Evolutionary conservation across 2,329 filamentous ascomycete genomes (phyloP).

Genomic region (Epicoccum nigrum): DNA sequence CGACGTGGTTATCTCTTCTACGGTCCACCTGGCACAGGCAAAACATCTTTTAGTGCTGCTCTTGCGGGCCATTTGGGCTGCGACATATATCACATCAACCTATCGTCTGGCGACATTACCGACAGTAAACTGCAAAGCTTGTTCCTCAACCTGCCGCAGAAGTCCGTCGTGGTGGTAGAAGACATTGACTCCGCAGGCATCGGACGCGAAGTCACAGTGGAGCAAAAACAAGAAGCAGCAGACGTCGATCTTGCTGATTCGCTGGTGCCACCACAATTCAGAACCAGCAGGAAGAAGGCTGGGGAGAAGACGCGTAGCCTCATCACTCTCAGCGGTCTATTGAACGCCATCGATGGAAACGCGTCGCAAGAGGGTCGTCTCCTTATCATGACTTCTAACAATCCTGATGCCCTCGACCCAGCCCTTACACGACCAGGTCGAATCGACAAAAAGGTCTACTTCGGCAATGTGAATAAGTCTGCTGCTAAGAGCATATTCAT

Average conservation of each 20-base stretch:
- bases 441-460: conserved; percentile 83
- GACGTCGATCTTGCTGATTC: conserved; percentile 3
- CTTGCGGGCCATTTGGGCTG: conserved; percentile 47
- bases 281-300: neutral
- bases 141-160: conserved; percentile 43
- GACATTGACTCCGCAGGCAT: conserved; percentile 49
- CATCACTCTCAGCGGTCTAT: conserved; percentile 68
- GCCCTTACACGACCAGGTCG: conserved; percentile 75
- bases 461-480: conserved; percentile 32
- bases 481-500: conserved; percentile 36
- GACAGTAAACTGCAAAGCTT: conserved; percentile 40
- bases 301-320: conserved; percentile 16
- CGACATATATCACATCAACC: conserved; percentile 48
- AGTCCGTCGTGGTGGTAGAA: conserved; percentile 51
- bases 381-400: conserved; percentile 82
- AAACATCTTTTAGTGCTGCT: conserved; percentile 49
- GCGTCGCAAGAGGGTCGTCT: conserved; percentile 78
- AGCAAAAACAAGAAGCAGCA: neutral
- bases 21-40: conserved; percentile 50
- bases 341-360: conserved; percentile 84
- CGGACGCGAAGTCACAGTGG: conserved; percentile 24
- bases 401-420: conserved; percentile 72
- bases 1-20: conserved; percentile 50
- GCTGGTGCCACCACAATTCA: conserved; percentile 17
- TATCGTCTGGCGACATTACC: conserved; percentile 36